Base-by-base conservation (phyloP, 257 asterid genomes). In the Solanum tarapatanum region DNA sequence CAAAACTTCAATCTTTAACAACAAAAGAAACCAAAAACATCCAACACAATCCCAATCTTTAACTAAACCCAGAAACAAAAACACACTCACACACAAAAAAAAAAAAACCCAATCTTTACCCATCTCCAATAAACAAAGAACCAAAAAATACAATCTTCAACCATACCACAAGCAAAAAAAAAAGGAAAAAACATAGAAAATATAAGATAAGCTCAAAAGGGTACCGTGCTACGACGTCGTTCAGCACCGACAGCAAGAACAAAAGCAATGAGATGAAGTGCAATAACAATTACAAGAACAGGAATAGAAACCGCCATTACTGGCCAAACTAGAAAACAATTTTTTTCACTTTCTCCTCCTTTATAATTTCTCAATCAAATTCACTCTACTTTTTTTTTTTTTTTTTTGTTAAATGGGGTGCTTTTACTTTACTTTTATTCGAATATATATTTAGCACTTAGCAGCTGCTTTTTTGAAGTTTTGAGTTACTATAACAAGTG, bases 171-270 rank as follows among this genome's bases (percentile, higher is more conserved):
- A 70, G 14, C 41, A 14, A 28, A 33, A 70, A 30, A 70, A 13
- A 8, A 33, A 6, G 24, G 2, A 69, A 21, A 7, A 79, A 48
- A 84, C 16, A 72, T 41, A 37, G 13, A 32, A n/a, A 26, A 35
- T 5, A 26, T 3, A 39, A 48, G 17, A 36, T 21, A 84, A 45
- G 84, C 74, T 72, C 28, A 8, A 75, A 69, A 73, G 83, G 26
- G 84, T 91, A 97, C 99, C 93, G 95, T 92, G 98, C 98, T 94
- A 83, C 99, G 99, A 87, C 99, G 99, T 45, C 98, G 93, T 86
- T 97, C 99, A 36, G 98, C 99, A 24, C 99, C 99, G 89, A 97
- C 93, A 62, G 99, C 99, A 62, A 97, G 89, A 43, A 97, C 98
- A 74, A 97, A 97, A 32, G 99, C 99, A 26, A 97, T 89, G 89